Conservation (phyloP, 1,139 yeast genomes). For the Eremothecium coryli region DNA sequence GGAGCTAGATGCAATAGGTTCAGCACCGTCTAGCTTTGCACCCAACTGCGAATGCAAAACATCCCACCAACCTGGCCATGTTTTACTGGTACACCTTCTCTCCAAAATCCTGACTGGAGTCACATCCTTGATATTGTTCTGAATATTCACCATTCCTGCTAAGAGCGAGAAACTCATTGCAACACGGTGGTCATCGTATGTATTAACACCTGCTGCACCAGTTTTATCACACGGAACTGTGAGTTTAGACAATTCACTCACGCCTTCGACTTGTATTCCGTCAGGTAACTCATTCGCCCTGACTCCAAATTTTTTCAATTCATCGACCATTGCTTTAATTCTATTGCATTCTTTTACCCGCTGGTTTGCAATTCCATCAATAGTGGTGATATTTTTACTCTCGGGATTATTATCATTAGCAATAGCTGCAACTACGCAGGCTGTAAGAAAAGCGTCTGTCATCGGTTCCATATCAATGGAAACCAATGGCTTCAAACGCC, state of each 20-base stretch:
- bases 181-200: slow-evolving; percentile 95
- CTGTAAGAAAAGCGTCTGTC: slow-evolving; percentile 98
- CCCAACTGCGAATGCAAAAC: slow-evolving; percentile 62
- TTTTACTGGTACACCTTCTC: slow-evolving; percentile 87
- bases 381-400: slow-evolving; percentile 51
- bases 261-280: slow-evolving; percentile 81
- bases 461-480: slow-evolving; percentile 96
- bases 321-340: slow-evolving; percentile 87
- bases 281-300: slow-evolving; percentile 75
- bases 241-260: slow-evolving; percentile 37
- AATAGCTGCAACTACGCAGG: slow-evolving; percentile 91
- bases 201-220: slow-evolving; percentile 48
- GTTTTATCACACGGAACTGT: slow-evolving; percentile 40
- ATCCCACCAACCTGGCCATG: slow-evolving; percentile 99
- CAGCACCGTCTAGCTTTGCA: slow-evolving; percentile 61
- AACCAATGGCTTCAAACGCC: slow-evolving; percentile 57
- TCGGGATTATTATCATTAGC: slow-evolving; percentile 36
- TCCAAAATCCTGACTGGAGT: slow-evolving; percentile 69
- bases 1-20: slow-evolving; percentile 28
- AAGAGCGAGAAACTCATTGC: slow-evolving; percentile 94
- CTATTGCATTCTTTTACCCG: slow-evolving; percentile 96
- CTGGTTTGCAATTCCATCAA: slow-evolving; percentile 95
- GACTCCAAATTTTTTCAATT: slow-evolving; percentile 86
- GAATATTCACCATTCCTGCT: slow-evolving; percentile 41
- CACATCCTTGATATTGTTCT: slow-evolving; percentile 25